Base-by-base conservation (phyloP, 2,329 filamentous ascomycete genomes). In the Ceratocystis alfenasii region DNA sequence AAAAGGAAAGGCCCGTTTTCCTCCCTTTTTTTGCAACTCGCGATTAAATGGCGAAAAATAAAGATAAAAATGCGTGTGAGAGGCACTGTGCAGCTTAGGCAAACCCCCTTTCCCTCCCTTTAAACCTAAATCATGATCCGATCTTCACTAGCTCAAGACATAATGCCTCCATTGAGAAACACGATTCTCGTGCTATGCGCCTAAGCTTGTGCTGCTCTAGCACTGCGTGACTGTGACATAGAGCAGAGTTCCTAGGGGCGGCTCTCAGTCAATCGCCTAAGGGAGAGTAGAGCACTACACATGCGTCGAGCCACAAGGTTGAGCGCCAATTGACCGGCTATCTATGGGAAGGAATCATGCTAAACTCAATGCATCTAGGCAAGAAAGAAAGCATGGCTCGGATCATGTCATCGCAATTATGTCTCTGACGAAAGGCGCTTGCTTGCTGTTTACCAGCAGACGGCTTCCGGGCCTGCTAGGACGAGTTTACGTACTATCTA, bases 71-170 rank as follows among this genome's bases (percentile, higher is more conserved):
- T 7, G 3, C 5, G 33, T 7, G 17, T 7, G 22, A n/a, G 55
- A 36, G 28, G 33, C 55, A 33, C 28, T 59, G 30, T 59, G 17
- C 28, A 59, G 7, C 17, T 30, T 59, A 36, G 12, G 25, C 7
- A 25, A 36, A 57, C 55, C 55, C 55, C 55, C 55, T 20, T 8
- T 1, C 12, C 17, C 25, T 59, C 55, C 55, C 55, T 59, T 12
- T 36, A 15, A n/a, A 30, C 28, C 17, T 12, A 33, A 30, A 36
- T 36, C 55, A 59, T 59, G 17, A n/a, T 59, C 28, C 25, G 55
- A 59, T 59, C 55, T 59, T 59, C 17, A 30, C 55, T 25, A 59
- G 28, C 15, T 10, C 55, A 59, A 20, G 55, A 59, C 55, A 59
- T n/a, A 20, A 33, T 36, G 8, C 30, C 55, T 59, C 30, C 55